These are phyloP conservation scores for Apiotrichum brassicae DNA, from an alignment of 1,284 basidiomycete species.

Conservation along the genomic window DNA sequence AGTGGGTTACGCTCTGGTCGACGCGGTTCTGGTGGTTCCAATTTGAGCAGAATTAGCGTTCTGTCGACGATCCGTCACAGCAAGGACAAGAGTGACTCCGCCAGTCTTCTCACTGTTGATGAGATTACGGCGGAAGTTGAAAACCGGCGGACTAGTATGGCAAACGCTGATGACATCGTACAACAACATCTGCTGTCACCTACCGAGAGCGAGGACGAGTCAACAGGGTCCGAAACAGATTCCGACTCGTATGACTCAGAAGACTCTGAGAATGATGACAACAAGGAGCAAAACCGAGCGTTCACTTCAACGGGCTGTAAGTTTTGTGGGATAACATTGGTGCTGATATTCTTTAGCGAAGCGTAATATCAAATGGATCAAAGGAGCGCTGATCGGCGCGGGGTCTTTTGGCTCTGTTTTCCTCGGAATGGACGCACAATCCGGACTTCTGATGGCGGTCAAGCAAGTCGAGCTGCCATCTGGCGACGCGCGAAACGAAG, in stretches of 20 bases:
- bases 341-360: constrained; percentile 45
- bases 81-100: constrained; percentile 77
- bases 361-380: constrained; percentile 91
- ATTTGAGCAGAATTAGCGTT: constrained; percentile 60
- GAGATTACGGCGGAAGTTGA: constrained; percentile 97
- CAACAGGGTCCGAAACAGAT: constrained; percentile 34
- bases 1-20: constrained; percentile 48
- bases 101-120: constrained; percentile 89
- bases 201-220: constrained; percentile 4
- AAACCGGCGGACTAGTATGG: constrained; percentile 59
- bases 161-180: constrained; percentile 44
- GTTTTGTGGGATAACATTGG: too few species aligned
- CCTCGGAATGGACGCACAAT: constrained; percentile 93
- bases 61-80: constrained; percentile 71
- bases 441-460: constrained; percentile 94
- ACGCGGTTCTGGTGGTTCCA: constrained; percentile 52
- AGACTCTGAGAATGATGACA: constrained; percentile 41
- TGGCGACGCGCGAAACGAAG: constrained; percentile 78
- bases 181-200: background rate
- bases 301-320: constrained; percentile 61
- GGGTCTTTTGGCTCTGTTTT: constrained; percentile 95
- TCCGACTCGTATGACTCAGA: constrained; percentile 39
- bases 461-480: constrained; percentile 92
- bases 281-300: constrained; percentile 51
- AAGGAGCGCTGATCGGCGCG: constrained; percentile 93